Conservation (phyloP, 768 basidiomycete species). For the Lactifluus volemus region DNA sequence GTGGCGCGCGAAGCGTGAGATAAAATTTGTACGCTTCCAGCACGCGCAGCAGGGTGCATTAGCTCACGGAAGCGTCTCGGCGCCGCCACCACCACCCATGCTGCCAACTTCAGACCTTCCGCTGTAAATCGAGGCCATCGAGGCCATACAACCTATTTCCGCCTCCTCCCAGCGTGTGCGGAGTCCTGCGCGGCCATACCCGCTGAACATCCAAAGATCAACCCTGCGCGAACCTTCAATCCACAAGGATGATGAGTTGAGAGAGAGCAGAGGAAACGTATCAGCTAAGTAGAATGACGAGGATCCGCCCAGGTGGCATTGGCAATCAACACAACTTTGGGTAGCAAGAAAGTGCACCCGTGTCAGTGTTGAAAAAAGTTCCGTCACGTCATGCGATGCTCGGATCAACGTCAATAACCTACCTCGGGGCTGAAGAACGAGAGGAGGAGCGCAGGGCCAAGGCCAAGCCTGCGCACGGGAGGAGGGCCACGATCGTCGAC, state of each 20-base stretch:
- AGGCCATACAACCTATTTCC: slow-evolving; percentile 50
- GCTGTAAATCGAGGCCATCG: slow-evolving; percentile 31
- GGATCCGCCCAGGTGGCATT: slow-evolving; percentile 70
- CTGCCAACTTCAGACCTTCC: slow-evolving; percentile 30
- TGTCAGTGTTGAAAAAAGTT: slow-evolving; percentile 58
- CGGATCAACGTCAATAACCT: slow-evolving; percentile 32
- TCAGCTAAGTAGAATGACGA: slow-evolving; percentile 30
- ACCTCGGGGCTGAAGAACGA: slow-evolving; percentile 35
- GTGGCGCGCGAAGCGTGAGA: no score
- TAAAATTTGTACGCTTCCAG: no score
- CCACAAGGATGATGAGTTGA: slow-evolving; percentile 47
- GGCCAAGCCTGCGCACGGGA: slow-evolving; percentile 73
- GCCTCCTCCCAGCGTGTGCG: slow-evolving; percentile 81
- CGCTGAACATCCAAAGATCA: no score
- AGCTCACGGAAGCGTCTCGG: not conserved
- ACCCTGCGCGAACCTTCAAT: no score
- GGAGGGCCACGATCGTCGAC: slow-evolving; percentile 57
- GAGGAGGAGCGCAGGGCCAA: slow-evolving; percentile 63
- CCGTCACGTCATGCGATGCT: slow-evolving; percentile 49
- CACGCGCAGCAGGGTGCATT: no score
- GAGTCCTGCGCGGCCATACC: slow-evolving; percentile 53
- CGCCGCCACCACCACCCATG: slow-evolving; percentile 25
- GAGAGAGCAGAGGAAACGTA: no score
- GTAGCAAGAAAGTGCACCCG: slow-evolving; percentile 60
- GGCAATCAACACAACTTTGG: slow-evolving; percentile 68